Evolutionary conservation across 192 early-diverging fungal genomes (phyloP), one percentile per base, ranked within the genome.

Genomic region (Coemansia sp.): DNA sequence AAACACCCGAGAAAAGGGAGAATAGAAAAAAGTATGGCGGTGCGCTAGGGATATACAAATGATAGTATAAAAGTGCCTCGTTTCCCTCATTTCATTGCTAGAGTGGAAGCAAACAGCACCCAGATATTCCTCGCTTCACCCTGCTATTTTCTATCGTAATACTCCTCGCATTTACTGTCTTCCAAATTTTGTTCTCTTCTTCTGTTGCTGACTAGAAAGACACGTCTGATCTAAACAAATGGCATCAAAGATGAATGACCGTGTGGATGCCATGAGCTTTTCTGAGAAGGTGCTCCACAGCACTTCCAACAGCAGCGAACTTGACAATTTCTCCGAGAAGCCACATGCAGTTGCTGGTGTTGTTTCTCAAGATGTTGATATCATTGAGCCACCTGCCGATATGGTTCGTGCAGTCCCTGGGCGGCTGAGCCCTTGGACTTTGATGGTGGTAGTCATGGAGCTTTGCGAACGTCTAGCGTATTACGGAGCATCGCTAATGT

Each of bases 401-500:
- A 51, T 65, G 58, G 55, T 53, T n/a, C 53, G 55, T 18, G 56
- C 33, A 4, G 40, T 66, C 33, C 38, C 64, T 13, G 65, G 65
- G 9, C 38, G 24, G 24, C 50, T 67, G 8, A 50, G 56, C n/a
- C 34, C 34, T 25, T 40, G 57, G 52, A 81, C 81, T 1, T 81
- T 76, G 59, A 55, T 85, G 30, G 77, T 85, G 9, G 74, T 86
- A 13, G 42, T 81, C 39, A 81, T 66, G 21, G 83, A 86, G 67
- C 73, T 86, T 23, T 81, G 81, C 66, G 81, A 86, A 62, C 75
- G 82, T 5, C 78, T 86, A 17, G 61, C 82, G 9, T 86, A 83
- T 62, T 84, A 84, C 55, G 84, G 84, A 15, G 72, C 77, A 9
- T 80, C 81, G 4, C 62, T 66, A 0, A 82, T 81, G 15, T 84